phyloP scores from a whole-genome alignment of 352 stramenopile genomes.

The Phytophthora sp. region DNA sequence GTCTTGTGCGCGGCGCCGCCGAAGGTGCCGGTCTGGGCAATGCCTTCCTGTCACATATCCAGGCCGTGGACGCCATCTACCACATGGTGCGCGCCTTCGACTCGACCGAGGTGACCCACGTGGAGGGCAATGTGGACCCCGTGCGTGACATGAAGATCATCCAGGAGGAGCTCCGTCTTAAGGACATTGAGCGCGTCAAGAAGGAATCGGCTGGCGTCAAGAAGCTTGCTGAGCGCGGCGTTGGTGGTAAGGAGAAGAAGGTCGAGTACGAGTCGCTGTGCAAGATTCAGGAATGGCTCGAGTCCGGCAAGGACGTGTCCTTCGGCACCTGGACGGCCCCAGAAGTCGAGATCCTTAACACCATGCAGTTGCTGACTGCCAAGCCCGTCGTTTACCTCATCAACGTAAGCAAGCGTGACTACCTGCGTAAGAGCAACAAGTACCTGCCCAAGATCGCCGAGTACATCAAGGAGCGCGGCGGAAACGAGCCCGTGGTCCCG shows the following conservation, averaged over 20 bases:
- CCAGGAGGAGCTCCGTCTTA: slow-evolving; percentile 97
- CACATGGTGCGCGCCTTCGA: slow-evolving; percentile 99
- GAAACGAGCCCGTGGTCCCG: slow-evolving; percentile 96
- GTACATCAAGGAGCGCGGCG: slow-evolving; percentile 96
- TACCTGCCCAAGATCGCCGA: slow-evolving; percentile 97
- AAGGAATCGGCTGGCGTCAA: slow-evolving; percentile 80
- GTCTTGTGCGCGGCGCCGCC: slow-evolving; percentile 96
- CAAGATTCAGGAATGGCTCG: slow-evolving; percentile 84
- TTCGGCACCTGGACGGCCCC: slow-evolving; percentile 90
- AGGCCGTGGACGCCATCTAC: slow-evolving; percentile 98
- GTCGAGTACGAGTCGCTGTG: slow-evolving; percentile 89
- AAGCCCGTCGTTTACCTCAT: slow-evolving; percentile 99
- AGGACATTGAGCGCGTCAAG: slow-evolving; percentile 94
- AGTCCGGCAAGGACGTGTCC: slow-evolving; percentile 90
- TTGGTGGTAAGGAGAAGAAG: slow-evolving; percentile 97
- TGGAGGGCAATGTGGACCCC: slow-evolving; percentile 99
- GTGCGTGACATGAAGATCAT: slow-evolving; percentile 99
- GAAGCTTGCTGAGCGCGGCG: slow-evolving; percentile 89
- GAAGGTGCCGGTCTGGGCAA: slow-evolving; percentile 99
- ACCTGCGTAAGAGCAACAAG: slow-evolving; percentile 98
- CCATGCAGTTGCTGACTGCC: slow-evolving; percentile 91
- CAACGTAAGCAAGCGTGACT: slow-evolving; percentile 99
- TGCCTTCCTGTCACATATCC: slow-evolving; percentile 99
- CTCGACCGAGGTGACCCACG: slow-evolving; percentile 98
- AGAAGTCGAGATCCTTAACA: slow-evolving; percentile 93